Base-by-base conservation (phyloP, 441 rosid species). In the Erodium moschatum region DNA sequence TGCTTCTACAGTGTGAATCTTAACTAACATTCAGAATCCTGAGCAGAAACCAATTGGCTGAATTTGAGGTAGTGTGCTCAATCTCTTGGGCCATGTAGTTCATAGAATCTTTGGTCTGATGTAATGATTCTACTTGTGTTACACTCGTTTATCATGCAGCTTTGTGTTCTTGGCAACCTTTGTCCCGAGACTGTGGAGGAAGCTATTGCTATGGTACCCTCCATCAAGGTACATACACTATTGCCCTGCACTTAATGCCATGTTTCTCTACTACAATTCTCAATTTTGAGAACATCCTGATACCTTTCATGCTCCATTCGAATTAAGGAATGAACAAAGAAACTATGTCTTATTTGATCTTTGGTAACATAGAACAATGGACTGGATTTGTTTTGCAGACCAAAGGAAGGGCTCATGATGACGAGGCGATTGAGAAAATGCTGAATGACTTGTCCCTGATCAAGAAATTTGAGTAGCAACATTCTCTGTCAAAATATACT, bases 111-210 rank as follows among this genome's bases (percentile, higher is more conserved):
- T 16, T 16, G 60, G 19, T 52, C 60, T 6, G 21, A 52, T 21
- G 4, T 52, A 16, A n/a, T 7, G 21, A 52, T 52, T 15, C 6
- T 52, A 5, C 8, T n/a, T 52, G 21, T 18, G 2, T 52, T 52
- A 15, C 7, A 52, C 16, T 7, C 16, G 19, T 52, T 63, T 73
- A 13, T 52, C 64, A 12, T 77, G 82, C 83, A 92, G 93, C 89
- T 89, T 10, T 93, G 97, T 76, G 96, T 93, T 71, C 96, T 91
- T 74, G 97, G 97, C 69, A 91, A 91, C 74, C 96, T 93, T 60
- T 91, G 97, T 74, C 96, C 98, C 27, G 96, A 91, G 79, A 89
- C 95, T 50, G 89, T 87, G 58, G 97, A 91, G 86, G 98, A 93
- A 84, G 97, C 97, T 20, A 85, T 89, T 62, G 93, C 93, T 40